Evolutionary conservation across 352 stramenopile species (phyloP).

Genomic region (Blastocystis sp.): DNA sequence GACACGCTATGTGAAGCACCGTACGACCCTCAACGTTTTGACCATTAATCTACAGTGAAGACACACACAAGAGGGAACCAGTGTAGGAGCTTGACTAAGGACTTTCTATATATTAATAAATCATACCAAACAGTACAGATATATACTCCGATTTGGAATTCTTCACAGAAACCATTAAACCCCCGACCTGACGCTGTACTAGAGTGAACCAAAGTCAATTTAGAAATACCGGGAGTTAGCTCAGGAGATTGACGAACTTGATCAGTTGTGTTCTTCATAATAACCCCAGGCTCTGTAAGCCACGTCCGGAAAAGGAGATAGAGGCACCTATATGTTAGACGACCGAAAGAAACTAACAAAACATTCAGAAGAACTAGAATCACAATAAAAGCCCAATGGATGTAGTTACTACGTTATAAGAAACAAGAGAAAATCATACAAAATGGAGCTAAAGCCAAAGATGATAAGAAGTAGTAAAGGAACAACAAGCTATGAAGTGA

Average conservation of each 20-base stretch:
- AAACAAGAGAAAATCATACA: neutral
- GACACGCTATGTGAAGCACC: conserved; percentile 3
- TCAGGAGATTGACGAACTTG: neutral
- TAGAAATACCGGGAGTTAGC: neutral
- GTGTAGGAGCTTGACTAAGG: neutral
- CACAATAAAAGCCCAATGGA: conserved; percentile 2
- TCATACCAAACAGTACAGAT: neutral
- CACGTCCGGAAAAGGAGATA: conserved; percentile 30
- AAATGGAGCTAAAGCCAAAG: neutral
- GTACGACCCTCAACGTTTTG: conserved; percentile 18
- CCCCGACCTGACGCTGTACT: neutral
- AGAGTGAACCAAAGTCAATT: neutral
- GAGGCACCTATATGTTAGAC: neutral
- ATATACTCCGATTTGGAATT: conserved; percentile 40
- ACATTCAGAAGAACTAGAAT: conserved; percentile 46
- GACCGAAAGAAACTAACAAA: neutral
- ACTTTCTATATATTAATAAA: neutral
- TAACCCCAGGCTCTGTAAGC: conserved; percentile 32
- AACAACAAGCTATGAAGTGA: neutral
- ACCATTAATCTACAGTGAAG: neutral
- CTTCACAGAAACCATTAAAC: conserved; percentile 56
- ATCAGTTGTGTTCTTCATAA: conserved; percentile 5
- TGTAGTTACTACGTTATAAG: neutral
- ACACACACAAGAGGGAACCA: neutral
- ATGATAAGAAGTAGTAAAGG: conserved; percentile 1